Evolutionary conservation across 2,329 filamentous ascomycete genomes (phyloP).

Genomic region (Talaromyces sp.): DNA sequence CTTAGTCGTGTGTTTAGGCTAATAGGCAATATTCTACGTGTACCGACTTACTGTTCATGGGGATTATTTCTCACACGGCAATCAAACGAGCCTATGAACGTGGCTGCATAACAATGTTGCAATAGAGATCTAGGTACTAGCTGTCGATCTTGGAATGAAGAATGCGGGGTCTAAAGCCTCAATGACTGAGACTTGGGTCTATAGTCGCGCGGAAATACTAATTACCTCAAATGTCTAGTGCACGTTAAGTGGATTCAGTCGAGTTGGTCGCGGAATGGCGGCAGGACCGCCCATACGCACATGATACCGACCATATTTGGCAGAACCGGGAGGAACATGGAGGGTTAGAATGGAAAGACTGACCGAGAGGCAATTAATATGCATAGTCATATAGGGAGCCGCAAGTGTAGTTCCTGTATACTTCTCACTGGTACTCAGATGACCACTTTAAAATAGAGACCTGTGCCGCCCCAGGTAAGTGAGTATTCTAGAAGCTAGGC

Average conservation of each 20-base stretch:
- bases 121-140: neutral
- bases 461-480: neutral
- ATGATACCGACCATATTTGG: too few species aligned
- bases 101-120: neutral
- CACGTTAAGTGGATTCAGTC: neutral
- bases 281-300: neutral
- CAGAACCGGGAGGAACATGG: neutral
- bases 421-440: neutral
- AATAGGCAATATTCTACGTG: neutral
- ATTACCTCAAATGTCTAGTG: neutral
- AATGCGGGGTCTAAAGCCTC: neutral
- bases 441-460: neutral
- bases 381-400: neutral
- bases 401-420: neutral
- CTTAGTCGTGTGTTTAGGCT: neutral
- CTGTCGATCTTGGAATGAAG: neutral
- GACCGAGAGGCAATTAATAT: neutral
- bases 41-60: neutral
- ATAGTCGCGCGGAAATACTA: neutral
- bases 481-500: neutral
- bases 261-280: conserved; percentile 1
- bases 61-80: neutral
- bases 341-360: neutral
- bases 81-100: neutral
- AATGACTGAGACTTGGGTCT: neutral